Conservation (phyloP, 1,139 yeast genomes). For the Diutina mesorugosa region DNA sequence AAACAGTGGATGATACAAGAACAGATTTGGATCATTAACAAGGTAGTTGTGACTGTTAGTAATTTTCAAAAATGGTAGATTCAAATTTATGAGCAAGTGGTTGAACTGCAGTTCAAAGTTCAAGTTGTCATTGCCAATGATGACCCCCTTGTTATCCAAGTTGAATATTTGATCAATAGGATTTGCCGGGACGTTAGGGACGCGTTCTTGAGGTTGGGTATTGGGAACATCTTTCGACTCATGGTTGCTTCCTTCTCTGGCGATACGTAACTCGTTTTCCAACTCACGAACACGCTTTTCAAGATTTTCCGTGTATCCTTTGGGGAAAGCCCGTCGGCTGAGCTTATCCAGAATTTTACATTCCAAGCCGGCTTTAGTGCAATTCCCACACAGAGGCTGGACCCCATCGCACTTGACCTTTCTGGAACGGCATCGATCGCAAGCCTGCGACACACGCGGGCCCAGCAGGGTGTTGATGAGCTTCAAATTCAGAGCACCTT, state of each 20-base stretch:
- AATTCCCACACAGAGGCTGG: conserved; percentile 51
- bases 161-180: conserved; percentile 39
- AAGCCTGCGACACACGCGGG: conserved; percentile 56
- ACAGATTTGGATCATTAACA: conserved; percentile 31
- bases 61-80: conserved; percentile 33
- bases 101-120: conserved; percentile 38
- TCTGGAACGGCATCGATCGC: conserved; percentile 67
- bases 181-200: conserved; percentile 16
- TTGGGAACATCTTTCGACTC: neutral
- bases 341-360: conserved; percentile 64
- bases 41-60: conserved; percentile 34
- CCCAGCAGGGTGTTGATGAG: conserved; percentile 29
- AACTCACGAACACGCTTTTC: conserved; percentile 48
- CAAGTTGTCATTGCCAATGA: conserved; percentile 36
- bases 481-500: conserved; percentile 8
- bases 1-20: conserved; percentile 30
- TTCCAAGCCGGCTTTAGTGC: conserved; percentile 48
- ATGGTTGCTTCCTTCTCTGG: neutral
- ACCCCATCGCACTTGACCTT: conserved; percentile 69
- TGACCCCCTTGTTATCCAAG: conserved; percentile 30
- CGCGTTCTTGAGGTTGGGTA: neutral
- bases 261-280: conserved; percentile 17
- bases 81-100: conserved; percentile 30
- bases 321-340: conserved; percentile 62
- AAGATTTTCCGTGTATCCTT: conserved; percentile 63